Evolutionary conservation across 202 grass and related monocot genomes (phyloP).

Genomic region (Carex sylvatica): DNA sequence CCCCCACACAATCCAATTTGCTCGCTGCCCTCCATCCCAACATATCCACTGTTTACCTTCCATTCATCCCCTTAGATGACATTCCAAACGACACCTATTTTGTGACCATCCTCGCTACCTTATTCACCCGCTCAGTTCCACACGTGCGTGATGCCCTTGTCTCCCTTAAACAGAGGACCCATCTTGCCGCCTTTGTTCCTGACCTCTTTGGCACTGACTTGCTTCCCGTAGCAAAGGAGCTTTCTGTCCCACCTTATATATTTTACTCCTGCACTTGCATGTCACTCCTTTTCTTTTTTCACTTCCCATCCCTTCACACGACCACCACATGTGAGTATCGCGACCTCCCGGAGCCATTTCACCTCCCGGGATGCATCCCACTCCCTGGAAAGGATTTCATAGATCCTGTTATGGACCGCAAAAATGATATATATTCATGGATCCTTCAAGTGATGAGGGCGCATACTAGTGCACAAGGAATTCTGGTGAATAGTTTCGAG

Average conservation of each 20-base stretch:
- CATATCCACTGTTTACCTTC: constrained; percentile 35
- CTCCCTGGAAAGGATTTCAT: constrained; percentile 30
- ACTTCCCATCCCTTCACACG: constrained; percentile 22
- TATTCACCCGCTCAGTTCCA: constrained; percentile 20
- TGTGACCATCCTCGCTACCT: constrained; percentile 16
- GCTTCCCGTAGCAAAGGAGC: constrained; percentile 25
- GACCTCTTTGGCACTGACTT: constrained; percentile 32
- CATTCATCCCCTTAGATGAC: constrained; percentile 38
- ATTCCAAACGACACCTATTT: constrained; percentile 20
- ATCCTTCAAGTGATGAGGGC: neutral
- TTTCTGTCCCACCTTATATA: constrained; percentile 35
- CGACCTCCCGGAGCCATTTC: constrained; percentile 42
- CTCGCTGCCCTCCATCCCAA: constrained; percentile 26
- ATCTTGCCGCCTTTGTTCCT: constrained; percentile 38
- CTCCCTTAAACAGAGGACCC: neutral
- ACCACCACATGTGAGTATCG: constrained; percentile 32
- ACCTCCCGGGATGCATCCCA: constrained; percentile 42
- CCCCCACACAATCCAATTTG: neutral
- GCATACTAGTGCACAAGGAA: constrained; percentile 22
- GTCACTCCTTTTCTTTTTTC: neutral
- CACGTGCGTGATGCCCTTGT: constrained; percentile 26
- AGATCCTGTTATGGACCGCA: constrained; percentile 26
- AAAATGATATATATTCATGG: neutral
- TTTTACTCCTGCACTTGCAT: constrained; percentile 32
- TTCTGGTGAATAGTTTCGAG: constrained; percentile 57